phyloP scores from a whole-genome alignment of 208 protist species.

The Zelonia costaricensis region DNA sequence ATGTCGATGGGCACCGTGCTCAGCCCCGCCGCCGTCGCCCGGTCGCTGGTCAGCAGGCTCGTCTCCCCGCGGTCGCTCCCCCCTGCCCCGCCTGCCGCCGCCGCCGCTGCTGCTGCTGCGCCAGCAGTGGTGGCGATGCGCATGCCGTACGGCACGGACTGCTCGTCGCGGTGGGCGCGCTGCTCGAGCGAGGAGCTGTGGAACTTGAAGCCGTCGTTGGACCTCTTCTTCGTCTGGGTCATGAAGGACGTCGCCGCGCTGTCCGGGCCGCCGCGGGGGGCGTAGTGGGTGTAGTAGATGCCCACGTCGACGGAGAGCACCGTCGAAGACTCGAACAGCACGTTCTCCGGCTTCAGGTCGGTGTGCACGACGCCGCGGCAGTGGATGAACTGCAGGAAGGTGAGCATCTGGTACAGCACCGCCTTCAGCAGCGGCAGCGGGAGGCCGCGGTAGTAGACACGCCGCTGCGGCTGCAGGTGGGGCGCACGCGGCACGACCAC shows the following conservation, averaged over 20 bases:
- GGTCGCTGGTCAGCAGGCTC: background rate
- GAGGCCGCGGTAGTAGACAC: constrained; percentile 57
- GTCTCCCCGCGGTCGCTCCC: background rate
- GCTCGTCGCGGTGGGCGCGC: constrained; percentile 31
- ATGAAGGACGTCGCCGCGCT: background rate
- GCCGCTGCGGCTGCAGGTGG: constrained; percentile 18
- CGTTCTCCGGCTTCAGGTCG: constrained; percentile 87
- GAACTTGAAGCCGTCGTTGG: constrained; percentile 32
- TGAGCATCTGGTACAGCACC: constrained; percentile 72
- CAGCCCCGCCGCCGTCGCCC: constrained; percentile 1
- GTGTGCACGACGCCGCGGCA: constrained; percentile 72
- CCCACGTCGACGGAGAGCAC: constrained; percentile 33
- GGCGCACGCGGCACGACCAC: background rate
- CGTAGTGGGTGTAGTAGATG: constrained; percentile 40
- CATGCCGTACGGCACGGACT: background rate
- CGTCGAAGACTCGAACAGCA: constrained; percentile 74
- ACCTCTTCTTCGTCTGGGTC: constrained; percentile 24
- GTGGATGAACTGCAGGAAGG: constrained; percentile 73
- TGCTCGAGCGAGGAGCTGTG: constrained; percentile 38
- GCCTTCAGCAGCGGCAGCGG: constrained; percentile 54
- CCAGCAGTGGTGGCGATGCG: background rate
- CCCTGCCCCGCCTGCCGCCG: background rate
- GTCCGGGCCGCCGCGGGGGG: background rate
- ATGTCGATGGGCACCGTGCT: constrained; percentile 27
- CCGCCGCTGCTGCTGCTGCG: background rate